phyloP scores from a whole-genome alignment of 2,329 filamentous ascomycete genomes.

The Falciphora oryzae region DNA sequence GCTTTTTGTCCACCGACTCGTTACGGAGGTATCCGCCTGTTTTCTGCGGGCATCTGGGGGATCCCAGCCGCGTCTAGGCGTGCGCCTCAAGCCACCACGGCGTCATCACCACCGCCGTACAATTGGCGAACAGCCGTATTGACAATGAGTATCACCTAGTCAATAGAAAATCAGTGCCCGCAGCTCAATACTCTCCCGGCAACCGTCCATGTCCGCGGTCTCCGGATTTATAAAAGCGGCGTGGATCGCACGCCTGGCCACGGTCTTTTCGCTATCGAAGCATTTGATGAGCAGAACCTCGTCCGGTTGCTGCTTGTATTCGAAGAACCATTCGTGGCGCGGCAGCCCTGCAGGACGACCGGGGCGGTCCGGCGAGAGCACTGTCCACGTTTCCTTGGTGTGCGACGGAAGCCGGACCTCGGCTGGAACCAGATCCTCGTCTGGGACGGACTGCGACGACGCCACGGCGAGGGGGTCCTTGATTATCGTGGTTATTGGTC shows the following conservation, averaged over 20 bases:
- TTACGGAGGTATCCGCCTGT: no score
- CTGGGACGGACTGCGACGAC: constrained; percentile 41
- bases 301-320: constrained; percentile 13
- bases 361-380: constrained; percentile 8
- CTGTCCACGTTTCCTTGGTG: constrained; percentile 40
- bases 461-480: constrained; percentile 50
- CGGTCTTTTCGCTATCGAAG: constrained; percentile 27
- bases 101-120: not conserved
- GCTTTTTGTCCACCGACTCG: not conserved
- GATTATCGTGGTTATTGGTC: constrained; percentile 42
- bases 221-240: constrained; percentile 44
- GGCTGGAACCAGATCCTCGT: constrained; percentile 43
- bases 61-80: not conserved
- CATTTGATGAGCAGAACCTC: constrained; percentile 17
- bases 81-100: no score
- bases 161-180: constrained; percentile 44
- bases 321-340: constrained; percentile 20
- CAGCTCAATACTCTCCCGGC: constrained; percentile 51
- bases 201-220: constrained; percentile 24
- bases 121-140: not conserved
- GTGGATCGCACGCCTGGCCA: constrained; percentile 47
- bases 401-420: constrained; percentile 46
- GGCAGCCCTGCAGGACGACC: not conserved
- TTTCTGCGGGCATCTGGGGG: no score
- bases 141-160: not conserved